These are phyloP conservation scores for Groenewaldozyma sp. DNA, from an alignment of 1,139 yeast species.

Conservation along the genomic window DNA sequence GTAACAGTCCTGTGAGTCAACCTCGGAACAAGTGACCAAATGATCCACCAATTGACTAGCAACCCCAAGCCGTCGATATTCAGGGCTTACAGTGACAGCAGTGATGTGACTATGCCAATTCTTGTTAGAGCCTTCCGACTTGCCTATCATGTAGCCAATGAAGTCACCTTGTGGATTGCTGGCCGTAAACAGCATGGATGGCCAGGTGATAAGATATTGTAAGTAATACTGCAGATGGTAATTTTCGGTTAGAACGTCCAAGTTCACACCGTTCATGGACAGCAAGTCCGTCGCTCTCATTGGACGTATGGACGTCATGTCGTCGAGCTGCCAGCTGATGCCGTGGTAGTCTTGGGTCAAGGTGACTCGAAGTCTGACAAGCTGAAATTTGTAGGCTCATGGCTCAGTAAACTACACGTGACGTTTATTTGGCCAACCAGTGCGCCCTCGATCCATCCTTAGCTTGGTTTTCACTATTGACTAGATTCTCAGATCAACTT, in stretches of 20 bases:
- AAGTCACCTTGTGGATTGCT: constrained; percentile 30
- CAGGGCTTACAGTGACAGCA: constrained; percentile 83
- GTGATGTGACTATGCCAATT: constrained; percentile 98
- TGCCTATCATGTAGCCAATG: constrained; percentile 68
- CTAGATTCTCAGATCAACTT: too few species aligned
- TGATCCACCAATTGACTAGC: constrained; percentile 66
- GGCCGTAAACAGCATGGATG: constrained; percentile 77
- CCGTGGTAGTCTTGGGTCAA: too few species aligned
- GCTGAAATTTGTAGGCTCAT: too few species aligned
- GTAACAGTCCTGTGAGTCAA: constrained; percentile 45
- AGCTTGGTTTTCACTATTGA: too few species aligned
- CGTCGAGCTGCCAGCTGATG: too few species aligned
- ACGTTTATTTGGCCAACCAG: too few species aligned
- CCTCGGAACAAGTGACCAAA: constrained; percentile 62
- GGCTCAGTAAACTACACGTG: too few species aligned
- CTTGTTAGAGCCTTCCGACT: constrained; percentile 73
- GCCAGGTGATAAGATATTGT: constrained; percentile 81
- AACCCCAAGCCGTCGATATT: constrained; percentile 73
- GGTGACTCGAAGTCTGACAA: too few species aligned
- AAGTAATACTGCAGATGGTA: constrained; percentile 77
- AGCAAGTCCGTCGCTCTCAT: constrained; percentile 81
- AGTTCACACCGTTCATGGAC: constrained; percentile 59
- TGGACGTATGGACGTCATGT: constrained; percentile 81
- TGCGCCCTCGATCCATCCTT: too few species aligned
- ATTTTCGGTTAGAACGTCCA: constrained; percentile 86